Conservation (phyloP, 345 rosid genomes). For the Toxicodendron radicans region DNA sequence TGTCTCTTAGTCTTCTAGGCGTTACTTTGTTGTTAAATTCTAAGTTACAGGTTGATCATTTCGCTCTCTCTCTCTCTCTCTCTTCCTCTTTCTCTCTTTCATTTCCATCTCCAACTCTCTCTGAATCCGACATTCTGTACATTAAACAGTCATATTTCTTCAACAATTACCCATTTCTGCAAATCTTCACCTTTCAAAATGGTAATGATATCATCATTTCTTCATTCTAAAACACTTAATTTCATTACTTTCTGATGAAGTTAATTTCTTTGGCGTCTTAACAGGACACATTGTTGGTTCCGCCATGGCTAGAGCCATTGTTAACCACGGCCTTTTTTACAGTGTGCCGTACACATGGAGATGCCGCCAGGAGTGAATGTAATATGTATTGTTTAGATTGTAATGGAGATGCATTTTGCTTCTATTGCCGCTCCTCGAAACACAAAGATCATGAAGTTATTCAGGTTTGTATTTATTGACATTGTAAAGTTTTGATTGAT, state of each 20-base stretch:
- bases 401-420: slow-evolving; percentile 59
- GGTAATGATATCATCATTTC: slow-evolving; percentile 17
- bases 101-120: neutral
- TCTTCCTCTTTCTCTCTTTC: neutral
- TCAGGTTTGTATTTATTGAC: slow-evolving; percentile 41
- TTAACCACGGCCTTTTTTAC: slow-evolving; percentile 60
- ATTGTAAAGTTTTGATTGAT: neutral
- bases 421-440: slow-evolving; percentile 75
- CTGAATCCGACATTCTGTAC: slow-evolving; percentile 4
- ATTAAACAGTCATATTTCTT: neutral
- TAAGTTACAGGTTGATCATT: slow-evolving; percentile 33
- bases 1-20: slow-evolving; percentile 32
- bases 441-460: slow-evolving; percentile 80
- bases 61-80: slow-evolving; percentile 1
- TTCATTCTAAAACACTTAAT: neutral
- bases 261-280: neutral
- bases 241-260: neutral
- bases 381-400: slow-evolving; percentile 92
- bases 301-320: slow-evolving; percentile 78
- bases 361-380: slow-evolving; percentile 71
- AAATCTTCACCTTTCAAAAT: slow-evolving; percentile 19
- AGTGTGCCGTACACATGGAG: slow-evolving; percentile 58
- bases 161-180: slow-evolving; percentile 14
- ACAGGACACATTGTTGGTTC: slow-evolving; percentile 58
- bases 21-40: slow-evolving; percentile 43